phyloP scores from a whole-genome alignment of 2,329 filamentous ascomycete genomes.

The Colletotrichum truncatum region DNA sequence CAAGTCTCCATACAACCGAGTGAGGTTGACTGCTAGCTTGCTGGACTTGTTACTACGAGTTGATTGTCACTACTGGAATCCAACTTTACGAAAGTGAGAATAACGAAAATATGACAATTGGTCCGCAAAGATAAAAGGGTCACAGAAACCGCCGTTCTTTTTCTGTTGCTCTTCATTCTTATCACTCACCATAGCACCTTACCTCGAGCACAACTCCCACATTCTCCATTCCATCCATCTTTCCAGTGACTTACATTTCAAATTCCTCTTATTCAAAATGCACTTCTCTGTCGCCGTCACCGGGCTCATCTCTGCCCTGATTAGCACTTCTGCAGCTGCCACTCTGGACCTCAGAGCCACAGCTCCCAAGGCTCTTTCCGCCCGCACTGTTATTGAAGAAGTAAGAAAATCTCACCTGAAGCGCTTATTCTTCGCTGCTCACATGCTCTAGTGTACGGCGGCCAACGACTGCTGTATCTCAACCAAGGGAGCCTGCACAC shows the following conservation, averaged over 20 bases:
- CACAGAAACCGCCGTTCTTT: neutral
- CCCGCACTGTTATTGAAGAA: neutral
- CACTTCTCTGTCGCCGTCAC: neutral
- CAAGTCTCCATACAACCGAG: neutral
- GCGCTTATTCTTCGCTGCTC: neutral
- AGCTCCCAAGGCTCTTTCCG: neutral
- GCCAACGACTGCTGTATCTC: slow-evolving; percentile 6
- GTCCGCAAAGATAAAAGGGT: no score
- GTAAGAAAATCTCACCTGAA: neutral
- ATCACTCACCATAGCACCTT: no score
- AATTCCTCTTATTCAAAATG: neutral
- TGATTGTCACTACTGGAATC: no score
- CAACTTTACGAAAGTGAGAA: no score
- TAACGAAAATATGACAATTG: no score
- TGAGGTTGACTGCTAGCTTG: no score
- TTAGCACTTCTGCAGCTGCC: neutral
- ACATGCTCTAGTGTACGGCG: neutral
- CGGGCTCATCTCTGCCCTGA: neutral
- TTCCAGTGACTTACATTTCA: neutral
- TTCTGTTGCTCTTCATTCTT: no score
- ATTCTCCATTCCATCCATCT: no score
- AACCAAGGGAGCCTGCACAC: neutral
- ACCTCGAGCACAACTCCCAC: no score
- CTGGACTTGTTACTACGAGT: no score
- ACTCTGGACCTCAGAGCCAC: neutral